Evolutionary conservation across 306 rosid genomes (phyloP).

Genomic region (Oxytropis ochrocephala): DNA sequence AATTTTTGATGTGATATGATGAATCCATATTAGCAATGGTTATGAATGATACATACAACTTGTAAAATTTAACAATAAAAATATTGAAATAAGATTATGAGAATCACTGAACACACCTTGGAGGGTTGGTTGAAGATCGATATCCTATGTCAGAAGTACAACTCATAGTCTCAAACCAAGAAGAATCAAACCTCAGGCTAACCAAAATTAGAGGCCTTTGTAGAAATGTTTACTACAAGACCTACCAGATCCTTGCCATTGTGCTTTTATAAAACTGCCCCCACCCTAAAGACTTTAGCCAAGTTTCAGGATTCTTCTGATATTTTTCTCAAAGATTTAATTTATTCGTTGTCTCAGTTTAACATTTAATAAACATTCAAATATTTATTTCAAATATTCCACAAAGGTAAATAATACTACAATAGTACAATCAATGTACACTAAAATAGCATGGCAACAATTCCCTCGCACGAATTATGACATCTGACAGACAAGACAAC

Average conservation of each 20-base stretch:
- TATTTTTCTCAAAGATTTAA: not conserved
- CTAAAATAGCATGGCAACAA: not conserved
- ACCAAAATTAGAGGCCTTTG: not conserved
- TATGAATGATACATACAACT: not conserved
- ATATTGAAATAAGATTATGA: not conserved
- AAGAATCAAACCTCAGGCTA: not conserved
- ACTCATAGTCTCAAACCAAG: not conserved
- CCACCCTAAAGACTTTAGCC: not conserved
- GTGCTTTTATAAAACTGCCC: not conserved
- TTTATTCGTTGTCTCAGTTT: not conserved
- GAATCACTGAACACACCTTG: constrained; percentile 27
- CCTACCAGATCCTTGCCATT: not conserved
- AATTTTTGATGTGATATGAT: not conserved
- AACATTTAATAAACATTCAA: not conserved
- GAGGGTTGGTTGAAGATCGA: not conserved
- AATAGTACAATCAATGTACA: too few relatives aligned
- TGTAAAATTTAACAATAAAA: not conserved
- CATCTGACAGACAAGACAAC: not conserved
- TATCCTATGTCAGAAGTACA: not conserved
- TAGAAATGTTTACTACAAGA: not conserved
- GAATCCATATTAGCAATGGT: not conserved
- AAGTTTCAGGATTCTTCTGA: constrained; percentile 5
- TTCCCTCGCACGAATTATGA: not conserved
- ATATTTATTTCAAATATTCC: not conserved
- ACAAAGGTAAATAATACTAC: not conserved